Conservation (phyloP, 352 stramenopile genomes). For the Phytophthora pinifolia region DNA sequence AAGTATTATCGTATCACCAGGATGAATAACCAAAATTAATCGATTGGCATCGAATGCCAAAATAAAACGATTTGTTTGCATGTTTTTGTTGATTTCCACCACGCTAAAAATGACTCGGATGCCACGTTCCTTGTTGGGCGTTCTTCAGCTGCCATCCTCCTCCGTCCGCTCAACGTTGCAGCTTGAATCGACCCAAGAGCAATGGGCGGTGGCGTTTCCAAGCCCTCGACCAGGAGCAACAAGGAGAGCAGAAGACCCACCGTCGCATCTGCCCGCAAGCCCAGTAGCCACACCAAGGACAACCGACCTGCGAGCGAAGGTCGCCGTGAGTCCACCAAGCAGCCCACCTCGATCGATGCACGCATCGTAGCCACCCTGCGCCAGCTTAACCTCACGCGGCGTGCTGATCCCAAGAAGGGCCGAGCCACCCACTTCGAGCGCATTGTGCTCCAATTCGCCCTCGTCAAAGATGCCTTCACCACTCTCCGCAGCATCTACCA, state of each 20-base stretch:
- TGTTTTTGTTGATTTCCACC: not conserved
- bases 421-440: constrained; percentile 73
- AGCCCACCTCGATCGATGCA: constrained; percentile 55
- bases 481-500: constrained; percentile 69
- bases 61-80: no score
- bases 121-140: constrained; percentile 9
- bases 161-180: constrained; percentile 5
- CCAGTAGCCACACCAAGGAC: constrained; percentile 10
- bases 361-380: constrained; percentile 70
- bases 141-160: constrained; percentile 3
- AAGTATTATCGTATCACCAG: no score
- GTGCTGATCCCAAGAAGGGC: constrained; percentile 41
- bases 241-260: not conserved
- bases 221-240: constrained; percentile 1
- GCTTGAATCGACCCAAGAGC: constrained; percentile 12
- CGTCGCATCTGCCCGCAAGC: constrained; percentile 11
- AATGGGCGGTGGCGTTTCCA: constrained; percentile 49
- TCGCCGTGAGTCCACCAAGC: constrained; percentile 37
- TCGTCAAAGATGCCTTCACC: constrained; percentile 64
- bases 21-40: no score
- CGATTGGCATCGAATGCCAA: no score
- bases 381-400: constrained; percentile 58
- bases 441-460: constrained; percentile 71
- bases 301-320: constrained; percentile 18
- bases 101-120: constrained; percentile 28